A percentile compares a stretch with the other conserved stretches of the same genome.
Conservation (phyloP, 768 basidiomycete species). For the Collybiopsis confluens region DNA sequence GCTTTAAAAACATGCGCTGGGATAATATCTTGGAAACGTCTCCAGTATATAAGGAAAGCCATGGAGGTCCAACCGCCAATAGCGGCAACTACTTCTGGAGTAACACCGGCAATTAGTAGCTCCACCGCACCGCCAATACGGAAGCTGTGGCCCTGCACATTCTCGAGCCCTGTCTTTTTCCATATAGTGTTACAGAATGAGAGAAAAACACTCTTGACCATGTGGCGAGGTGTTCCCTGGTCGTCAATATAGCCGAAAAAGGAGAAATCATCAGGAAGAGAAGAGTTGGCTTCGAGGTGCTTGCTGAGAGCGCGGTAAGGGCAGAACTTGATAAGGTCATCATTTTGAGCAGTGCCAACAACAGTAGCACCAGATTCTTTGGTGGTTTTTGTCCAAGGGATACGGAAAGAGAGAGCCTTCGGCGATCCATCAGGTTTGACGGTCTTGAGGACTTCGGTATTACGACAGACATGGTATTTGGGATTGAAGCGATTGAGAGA, state of each 20-base stretch:
- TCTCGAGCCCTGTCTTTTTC: background rate
- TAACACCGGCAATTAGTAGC: slow-evolving; percentile 6
- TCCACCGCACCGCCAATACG: too few species aligned
- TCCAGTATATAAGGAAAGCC: slow-evolving; percentile 27
- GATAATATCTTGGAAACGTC: slow-evolving; percentile 18
- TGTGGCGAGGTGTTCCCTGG: too few species aligned
- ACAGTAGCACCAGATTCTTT: slow-evolving; percentile 19
- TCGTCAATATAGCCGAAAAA: slow-evolving; percentile 4
- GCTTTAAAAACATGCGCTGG: background rate
- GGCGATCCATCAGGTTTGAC: background rate
- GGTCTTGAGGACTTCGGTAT: background rate
- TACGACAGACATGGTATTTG: slow-evolving; percentile 11
- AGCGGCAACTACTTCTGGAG: slow-evolving; percentile 27
- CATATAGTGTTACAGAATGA: background rate
- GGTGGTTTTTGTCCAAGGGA: slow-evolving; percentile 34
- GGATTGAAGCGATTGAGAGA: slow-evolving; percentile 11
- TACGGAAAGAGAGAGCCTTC: slow-evolving; percentile 18
- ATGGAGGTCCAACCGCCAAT: slow-evolving; percentile 30
- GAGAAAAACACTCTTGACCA: too few species aligned
- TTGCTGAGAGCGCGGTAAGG: slow-evolving; percentile 17
- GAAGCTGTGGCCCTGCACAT: slow-evolving; percentile 20
- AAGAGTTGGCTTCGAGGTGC: slow-evolving; percentile 16
- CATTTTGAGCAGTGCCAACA: slow-evolving; percentile 13
- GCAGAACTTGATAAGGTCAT: background rate
- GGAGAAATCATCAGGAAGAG: too few species aligned